Conservation (phyloP, 1,284 basidiomycete genomes). For the Microbotryomycetes sp. region DNA sequence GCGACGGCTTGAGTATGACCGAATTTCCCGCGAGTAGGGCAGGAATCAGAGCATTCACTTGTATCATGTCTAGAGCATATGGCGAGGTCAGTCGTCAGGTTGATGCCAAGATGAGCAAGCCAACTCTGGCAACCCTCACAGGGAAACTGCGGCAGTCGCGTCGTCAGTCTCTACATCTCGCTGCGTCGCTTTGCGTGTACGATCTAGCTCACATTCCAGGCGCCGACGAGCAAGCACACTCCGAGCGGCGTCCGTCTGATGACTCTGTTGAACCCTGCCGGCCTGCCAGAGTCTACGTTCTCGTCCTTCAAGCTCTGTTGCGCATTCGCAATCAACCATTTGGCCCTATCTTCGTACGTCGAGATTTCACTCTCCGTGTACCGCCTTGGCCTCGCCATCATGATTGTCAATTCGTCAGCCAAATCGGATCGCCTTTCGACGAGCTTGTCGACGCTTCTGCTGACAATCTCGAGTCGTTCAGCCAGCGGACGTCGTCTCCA, state of each 20-base stretch:
- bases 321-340: slow-evolving; percentile 80
- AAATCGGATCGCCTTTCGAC: slow-evolving; percentile 60
- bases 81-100: slow-evolving; percentile 55
- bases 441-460: slow-evolving; percentile 71
- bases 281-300: slow-evolving; percentile 44
- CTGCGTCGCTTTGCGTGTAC: background rate
- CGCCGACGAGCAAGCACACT: slow-evolving; percentile 75
- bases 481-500: slow-evolving; percentile 64
- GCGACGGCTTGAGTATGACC: slow-evolving; percentile 86
- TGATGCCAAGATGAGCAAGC: too few species aligned
- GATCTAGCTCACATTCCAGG: slow-evolving; percentile 64
- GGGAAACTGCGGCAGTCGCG: background rate
- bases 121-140: background rate
- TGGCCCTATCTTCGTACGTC: slow-evolving; percentile 70
- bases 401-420: slow-evolving; percentile 63
- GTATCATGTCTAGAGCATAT: slow-evolving; percentile 79
- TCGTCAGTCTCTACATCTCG: background rate
- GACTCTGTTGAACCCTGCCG: slow-evolving; percentile 49
- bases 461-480: slow-evolving; percentile 64
- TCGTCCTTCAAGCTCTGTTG: slow-evolving; percentile 67
- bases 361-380: slow-evolving; percentile 63
- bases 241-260: slow-evolving; percentile 79
- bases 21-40: slow-evolving; percentile 69
- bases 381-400: slow-evolving; percentile 57
- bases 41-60: slow-evolving; percentile 83